Percentiles rank a stretch among this genome's conserved stretches.
These are phyloP conservation scores for Purpureocillium lavendulum DNA, from an alignment of 2,329 filamentous ascomycete species.

Conservation along the genomic window DNA sequence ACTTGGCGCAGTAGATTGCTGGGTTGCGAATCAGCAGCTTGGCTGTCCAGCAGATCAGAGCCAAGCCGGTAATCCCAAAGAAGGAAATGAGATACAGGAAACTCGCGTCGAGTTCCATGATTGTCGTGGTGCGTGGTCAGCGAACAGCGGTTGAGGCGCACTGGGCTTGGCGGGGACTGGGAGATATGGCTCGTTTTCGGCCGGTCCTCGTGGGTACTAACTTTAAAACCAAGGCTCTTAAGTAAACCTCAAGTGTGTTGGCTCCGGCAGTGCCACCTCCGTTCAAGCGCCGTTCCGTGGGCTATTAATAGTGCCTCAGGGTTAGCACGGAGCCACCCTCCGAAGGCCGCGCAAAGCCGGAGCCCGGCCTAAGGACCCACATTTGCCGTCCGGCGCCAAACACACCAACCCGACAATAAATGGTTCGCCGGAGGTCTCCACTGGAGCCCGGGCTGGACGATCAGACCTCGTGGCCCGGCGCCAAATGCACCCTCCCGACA, in stretches of 20 bases:
- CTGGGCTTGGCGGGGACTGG: not conserved
- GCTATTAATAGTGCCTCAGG: not conserved
- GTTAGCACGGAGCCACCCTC: too few species aligned
- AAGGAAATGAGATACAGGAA: conserved; percentile 5
- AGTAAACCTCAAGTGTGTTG: too few species aligned
- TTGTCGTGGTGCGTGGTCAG: not conserved
- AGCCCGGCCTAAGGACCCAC: not conserved
- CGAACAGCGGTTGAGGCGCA: not conserved
- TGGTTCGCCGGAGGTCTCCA: too few species aligned
- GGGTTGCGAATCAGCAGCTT: conserved; percentile 3
- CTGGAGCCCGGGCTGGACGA: too few species aligned
- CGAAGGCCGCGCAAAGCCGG: too few species aligned
- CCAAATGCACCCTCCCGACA: not conserved
- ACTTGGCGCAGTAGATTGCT: conserved; percentile 2
- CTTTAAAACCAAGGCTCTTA: too few species aligned
- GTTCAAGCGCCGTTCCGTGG: too few species aligned
- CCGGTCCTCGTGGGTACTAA: too few species aligned
- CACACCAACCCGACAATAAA: too few species aligned
- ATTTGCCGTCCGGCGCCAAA: not conserved
- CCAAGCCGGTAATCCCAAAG: conserved; percentile 3
- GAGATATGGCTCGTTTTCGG: not conserved
- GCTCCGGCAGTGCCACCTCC: too few species aligned
- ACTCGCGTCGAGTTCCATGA: conserved; percentile 2
- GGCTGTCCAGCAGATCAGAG: conserved; percentile 1
- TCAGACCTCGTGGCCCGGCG: too few species aligned